A percentile compares a stretch with the other conserved stretches of the same genome.
These are phyloP conservation scores for Neurospora discreta DNA, from an alignment of 495 filamentous ascomycete genomes.

Conservation along the genomic window DNA sequence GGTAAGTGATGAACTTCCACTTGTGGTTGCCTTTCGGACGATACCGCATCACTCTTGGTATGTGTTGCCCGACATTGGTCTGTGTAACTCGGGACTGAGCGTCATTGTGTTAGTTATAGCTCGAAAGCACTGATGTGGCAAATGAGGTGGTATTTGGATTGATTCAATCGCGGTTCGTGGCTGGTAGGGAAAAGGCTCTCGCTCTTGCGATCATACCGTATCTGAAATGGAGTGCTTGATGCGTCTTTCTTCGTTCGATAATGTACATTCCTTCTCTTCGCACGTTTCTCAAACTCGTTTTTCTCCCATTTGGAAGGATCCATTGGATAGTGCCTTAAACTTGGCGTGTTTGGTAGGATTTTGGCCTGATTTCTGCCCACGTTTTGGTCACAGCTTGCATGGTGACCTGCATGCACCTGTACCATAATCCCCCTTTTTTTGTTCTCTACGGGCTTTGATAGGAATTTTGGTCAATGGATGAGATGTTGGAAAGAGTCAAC, in stretches of 20 bases:
- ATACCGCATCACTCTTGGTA: not conserved
- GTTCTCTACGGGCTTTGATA: not conserved
- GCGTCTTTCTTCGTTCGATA: not conserved
- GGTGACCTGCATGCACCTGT: not conserved
- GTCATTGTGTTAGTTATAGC: not conserved
- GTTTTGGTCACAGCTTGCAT: not conserved
- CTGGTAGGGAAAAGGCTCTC: not conserved
- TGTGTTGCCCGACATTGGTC: not conserved
- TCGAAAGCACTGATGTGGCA: not conserved
- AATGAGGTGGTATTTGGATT: not conserved
- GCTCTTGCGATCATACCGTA: not conserved
- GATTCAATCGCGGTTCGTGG: not conserved
- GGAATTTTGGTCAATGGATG: not conserved
- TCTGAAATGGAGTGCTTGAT: not conserved
- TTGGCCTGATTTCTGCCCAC: not conserved
- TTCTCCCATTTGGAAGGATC: not conserved
- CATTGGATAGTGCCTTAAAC: not conserved
- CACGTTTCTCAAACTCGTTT: not conserved
- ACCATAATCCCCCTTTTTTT: not conserved
- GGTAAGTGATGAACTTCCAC: not conserved
- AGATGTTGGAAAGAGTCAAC: not conserved
- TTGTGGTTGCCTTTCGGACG: not conserved
- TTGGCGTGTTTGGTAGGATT: not conserved
- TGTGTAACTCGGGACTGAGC: not conserved
- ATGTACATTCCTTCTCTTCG: not conserved